Base-by-base conservation (phyloP, 805 yeast species). In the Candida tibetensis region DNA sequence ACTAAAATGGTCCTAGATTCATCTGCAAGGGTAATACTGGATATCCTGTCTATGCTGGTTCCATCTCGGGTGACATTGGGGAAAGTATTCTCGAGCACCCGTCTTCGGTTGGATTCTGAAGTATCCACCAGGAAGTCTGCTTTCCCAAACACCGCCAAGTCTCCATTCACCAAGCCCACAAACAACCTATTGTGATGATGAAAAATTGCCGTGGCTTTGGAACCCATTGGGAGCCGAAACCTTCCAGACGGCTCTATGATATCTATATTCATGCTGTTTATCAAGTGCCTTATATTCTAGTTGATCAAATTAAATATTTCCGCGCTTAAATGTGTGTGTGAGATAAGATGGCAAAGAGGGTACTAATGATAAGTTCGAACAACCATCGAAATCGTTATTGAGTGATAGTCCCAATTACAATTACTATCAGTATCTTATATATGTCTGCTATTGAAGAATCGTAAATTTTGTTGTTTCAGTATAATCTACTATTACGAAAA, bases 101-200 rank as follows among this genome's bases (percentile, higher is more conserved):
- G 14, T 43, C 25, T 7, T 7, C 9, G 25, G 9, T 10, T 7
- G 25, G 25, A 21, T 7, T 21, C 25, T 21, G 25, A 10, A 7
- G 25, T 7, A 10, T 7, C 25, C 9, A 10, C 25, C 25, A 21
- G 9, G 10, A 7, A 10, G 25, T 21, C 25, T 10, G 25, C 9
- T 10, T 7, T 21, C 9, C 25, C 25, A 10, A 21, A 39, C 15
- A 39, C 30, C 16, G 30, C 28, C 28, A 67, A 44, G 44, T 64
- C 70, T 5, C 72, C 72, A 47, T 62, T 63, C 36, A 49, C 32
- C 17, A 60, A 52, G 4, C 72, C 74, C 4, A 61, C 50, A 32
- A 49, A 66, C 6, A 64, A 35, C 32, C 46, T 48, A 6, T 44
- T 41, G 14, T 46, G 41, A 27, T 44, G 32, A 31, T 48, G 47